Evolutionary conservation across 2,329 filamentous ascomycete species (phyloP).

Genomic region (Pyrenophora seminiperda): DNA sequence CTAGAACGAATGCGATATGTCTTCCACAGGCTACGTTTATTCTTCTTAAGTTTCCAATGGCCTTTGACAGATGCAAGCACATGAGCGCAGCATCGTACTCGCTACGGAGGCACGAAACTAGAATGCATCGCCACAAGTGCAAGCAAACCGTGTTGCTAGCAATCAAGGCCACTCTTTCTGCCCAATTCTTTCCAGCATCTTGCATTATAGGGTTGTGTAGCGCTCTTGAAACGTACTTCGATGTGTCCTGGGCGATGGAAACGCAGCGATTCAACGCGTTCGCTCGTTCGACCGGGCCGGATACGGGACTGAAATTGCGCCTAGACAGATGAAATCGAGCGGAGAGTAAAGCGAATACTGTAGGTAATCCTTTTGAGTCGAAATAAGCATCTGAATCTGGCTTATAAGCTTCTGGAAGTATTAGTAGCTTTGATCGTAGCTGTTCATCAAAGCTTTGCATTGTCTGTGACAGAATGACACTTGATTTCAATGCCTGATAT

Average conservation of each 20-base stretch:
- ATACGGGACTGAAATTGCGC: conserved; percentile 80
- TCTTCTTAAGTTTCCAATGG: conserved; percentile 72
- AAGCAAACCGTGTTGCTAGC: conserved; percentile 77
- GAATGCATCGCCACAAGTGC: conserved; percentile 84
- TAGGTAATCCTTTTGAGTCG: conserved; percentile 74
- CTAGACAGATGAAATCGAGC: conserved; percentile 85
- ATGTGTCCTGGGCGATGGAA: conserved; percentile 76
- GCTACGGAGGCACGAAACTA: conserved; percentile 77
- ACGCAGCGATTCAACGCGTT: conserved; percentile 80
- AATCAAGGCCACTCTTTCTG: conserved; percentile 65
- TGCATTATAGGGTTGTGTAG: conserved; percentile 53
- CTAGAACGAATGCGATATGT: conserved; percentile 80
- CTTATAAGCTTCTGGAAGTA: conserved; percentile 77
- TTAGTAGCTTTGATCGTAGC: conserved; percentile 73
- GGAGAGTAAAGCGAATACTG: conserved; percentile 78
- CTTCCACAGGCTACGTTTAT: conserved; percentile 80
- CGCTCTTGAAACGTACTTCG: conserved; percentile 72
- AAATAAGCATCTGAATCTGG: conserved; percentile 69
- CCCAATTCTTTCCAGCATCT: conserved; percentile 50
- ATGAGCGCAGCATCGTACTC: conserved; percentile 74
- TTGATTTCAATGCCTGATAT: conserved; percentile 70
- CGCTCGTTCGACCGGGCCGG: conserved; percentile 66
- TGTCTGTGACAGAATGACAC: conserved; percentile 65
- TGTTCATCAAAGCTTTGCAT: conserved; percentile 81
- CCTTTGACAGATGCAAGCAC: conserved; percentile 72